These are phyloP conservation scores for Fusarium graminum DNA, from an alignment of 2,329 filamentous ascomycete genomes.

Conservation along the genomic window DNA sequence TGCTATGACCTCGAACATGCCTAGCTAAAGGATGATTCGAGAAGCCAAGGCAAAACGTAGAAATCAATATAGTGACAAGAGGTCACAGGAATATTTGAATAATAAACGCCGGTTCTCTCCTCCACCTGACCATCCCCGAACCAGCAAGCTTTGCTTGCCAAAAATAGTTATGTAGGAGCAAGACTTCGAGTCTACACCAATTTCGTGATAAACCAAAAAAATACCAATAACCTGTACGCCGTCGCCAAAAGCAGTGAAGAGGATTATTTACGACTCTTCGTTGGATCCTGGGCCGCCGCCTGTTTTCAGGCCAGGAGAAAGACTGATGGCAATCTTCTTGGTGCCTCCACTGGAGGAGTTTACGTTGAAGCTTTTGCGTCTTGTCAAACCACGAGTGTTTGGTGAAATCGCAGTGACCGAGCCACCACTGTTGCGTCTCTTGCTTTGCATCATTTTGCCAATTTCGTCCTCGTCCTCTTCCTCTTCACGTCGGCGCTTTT, in stretches of 20 bases:
- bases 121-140: slow-evolving; percentile 35
- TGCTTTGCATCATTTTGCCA: slow-evolving; percentile 79
- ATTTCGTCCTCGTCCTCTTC: slow-evolving; percentile 91
- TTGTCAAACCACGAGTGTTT: slow-evolving; percentile 51
- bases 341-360: slow-evolving; percentile 57
- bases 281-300: slow-evolving; percentile 56
- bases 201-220: slow-evolving; percentile 44
- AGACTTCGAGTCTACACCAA: slow-evolving; percentile 30
- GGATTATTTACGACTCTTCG: slow-evolving; percentile 55
- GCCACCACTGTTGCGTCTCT: slow-evolving; percentile 71
- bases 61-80: slow-evolving; percentile 35
- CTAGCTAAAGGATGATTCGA: slow-evolving; percentile 9
- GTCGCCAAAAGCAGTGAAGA: slow-evolving; percentile 46
- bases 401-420: slow-evolving; percentile 58
- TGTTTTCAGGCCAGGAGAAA: slow-evolving; percentile 62
- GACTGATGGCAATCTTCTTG: slow-evolving; percentile 71
- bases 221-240: slow-evolving; percentile 45
- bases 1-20: slow-evolving; percentile 4
- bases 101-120: slow-evolving; percentile 45
- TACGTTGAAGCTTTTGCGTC: slow-evolving; percentile 59
- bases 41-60: slow-evolving; percentile 15
- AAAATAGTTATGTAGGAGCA: slow-evolving; percentile 36
- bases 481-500: slow-evolving; percentile 92
- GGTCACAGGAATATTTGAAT: slow-evolving; percentile 39
- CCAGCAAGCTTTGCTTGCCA: slow-evolving; percentile 40